A percentile compares a stretch with the other conserved stretches of the same genome.
These are phyloP conservation scores for Tricholomella constricta DNA, from an alignment of 768 basidiomycete species.

Conservation along the genomic window DNA sequence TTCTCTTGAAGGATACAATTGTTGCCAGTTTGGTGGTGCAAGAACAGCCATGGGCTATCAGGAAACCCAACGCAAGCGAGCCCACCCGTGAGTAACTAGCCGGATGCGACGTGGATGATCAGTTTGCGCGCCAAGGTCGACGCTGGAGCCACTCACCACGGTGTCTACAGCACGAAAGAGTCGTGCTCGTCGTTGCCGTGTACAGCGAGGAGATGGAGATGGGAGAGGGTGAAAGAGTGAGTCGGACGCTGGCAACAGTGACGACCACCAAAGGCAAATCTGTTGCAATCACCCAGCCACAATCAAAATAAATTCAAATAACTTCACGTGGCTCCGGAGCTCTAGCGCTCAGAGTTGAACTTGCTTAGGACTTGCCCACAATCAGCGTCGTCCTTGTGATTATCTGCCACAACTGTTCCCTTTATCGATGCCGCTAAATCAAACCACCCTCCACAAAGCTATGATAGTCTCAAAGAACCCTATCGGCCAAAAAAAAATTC, in stretches of 20 bases:
- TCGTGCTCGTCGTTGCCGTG: constrained; percentile 12
- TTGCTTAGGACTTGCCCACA: too few relatives aligned
- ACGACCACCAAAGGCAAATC: constrained; percentile 31
- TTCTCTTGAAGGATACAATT: constrained; percentile 55
- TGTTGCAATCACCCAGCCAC: constrained; percentile 40
- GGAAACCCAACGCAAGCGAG: constrained; percentile 19
- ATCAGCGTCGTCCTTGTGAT: too few relatives aligned
- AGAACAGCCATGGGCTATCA: constrained; percentile 74
- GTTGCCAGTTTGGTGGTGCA: constrained; percentile 74
- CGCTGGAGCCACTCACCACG: constrained; percentile 16
- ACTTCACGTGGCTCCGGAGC: constrained; percentile 18
- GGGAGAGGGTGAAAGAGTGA: constrained; percentile 19
- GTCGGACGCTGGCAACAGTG: constrained; percentile 34
- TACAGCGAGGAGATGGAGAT: constrained; percentile 16
- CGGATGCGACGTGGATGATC: constrained; percentile 10
- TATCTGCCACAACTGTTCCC: not conserved
- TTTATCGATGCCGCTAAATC: not conserved
- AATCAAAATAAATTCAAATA: constrained; percentile 35
- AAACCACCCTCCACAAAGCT: not conserved
- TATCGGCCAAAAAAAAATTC: constrained; percentile 10
- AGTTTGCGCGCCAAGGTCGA: constrained; percentile 2
- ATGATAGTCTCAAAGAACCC: not conserved
- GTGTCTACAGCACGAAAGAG: constrained; percentile 6
- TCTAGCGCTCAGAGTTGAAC: too few relatives aligned
- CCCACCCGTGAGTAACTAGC: constrained; percentile 18